These are phyloP conservation scores for Trichothecium sympodiale DNA, from an alignment of 2,329 filamentous ascomycete species.

Conservation along the genomic window DNA sequence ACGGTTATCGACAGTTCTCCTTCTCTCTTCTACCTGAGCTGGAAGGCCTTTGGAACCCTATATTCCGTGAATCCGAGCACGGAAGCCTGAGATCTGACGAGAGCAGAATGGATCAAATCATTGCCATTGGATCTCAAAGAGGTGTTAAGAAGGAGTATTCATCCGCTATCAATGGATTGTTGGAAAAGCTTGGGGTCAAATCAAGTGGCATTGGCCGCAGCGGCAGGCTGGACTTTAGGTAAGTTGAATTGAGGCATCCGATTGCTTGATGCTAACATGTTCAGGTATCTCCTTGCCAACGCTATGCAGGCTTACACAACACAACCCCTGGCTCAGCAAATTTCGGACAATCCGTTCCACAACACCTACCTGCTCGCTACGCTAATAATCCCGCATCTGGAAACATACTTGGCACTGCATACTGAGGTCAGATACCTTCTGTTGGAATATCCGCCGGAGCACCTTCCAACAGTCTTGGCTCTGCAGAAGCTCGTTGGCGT, in stretches of 20 bases:
- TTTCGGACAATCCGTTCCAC: conserved; percentile 41
- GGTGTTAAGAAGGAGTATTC: conserved; percentile 40
- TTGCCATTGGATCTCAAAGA: conserved; percentile 47
- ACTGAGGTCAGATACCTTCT: conserved; percentile 43
- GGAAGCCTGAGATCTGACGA: conserved; percentile 18
- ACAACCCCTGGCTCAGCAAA: conserved; percentile 37
- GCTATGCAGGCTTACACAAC: conserved; percentile 48
- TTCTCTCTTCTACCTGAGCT: conserved; percentile 37
- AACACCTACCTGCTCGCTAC: conserved; percentile 44
- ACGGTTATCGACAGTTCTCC: conserved; percentile 35
- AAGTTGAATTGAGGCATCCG: conserved; percentile 10
- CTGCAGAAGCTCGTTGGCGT: conserved; percentile 46
- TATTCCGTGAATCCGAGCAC: conserved; percentile 29
- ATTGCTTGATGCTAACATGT: conserved; percentile 4
- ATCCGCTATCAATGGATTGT: conserved; percentile 33
- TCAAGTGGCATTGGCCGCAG: conserved; percentile 37
- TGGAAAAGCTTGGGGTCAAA: conserved; percentile 45
- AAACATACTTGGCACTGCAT: conserved; percentile 45
- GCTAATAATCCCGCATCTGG: conserved; percentile 48
- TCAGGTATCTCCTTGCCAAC: conserved; percentile 47
- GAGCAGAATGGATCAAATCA: conserved; percentile 42
- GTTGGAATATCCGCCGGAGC: conserved; percentile 45
- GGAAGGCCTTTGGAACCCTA: conserved; percentile 39
- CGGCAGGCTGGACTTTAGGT: conserved; percentile 49
- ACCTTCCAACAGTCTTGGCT: conserved; percentile 44